A percentile compares a stretch with the other conserved stretches of the same genome.
phyloP scores from a whole-genome alignment of 129 eudicot species.

The Pittosporum tobira region DNA sequence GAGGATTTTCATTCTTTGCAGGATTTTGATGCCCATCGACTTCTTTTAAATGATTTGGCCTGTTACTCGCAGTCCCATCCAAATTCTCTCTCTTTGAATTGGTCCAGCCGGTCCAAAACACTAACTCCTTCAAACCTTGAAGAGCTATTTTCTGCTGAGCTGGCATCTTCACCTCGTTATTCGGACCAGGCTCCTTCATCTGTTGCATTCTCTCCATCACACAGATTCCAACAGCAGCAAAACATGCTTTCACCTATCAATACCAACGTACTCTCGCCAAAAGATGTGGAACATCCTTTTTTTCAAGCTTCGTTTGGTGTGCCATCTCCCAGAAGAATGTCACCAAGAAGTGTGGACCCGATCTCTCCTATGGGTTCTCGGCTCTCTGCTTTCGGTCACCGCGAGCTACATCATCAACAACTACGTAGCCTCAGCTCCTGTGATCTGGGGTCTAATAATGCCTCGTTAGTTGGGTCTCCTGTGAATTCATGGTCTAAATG shows the following conservation, averaged over 20 bases:
- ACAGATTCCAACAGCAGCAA: conserved; percentile 89
- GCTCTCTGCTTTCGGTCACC: conserved; percentile 48
- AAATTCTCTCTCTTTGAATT: conserved; percentile 48
- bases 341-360: conserved; percentile 75
- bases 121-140: conserved; percentile 87
- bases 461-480: conserved; percentile 52
- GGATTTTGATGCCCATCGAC: conserved; percentile 57
- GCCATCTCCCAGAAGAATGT: conserved; percentile 61
- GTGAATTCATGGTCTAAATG: conserved; percentile 52
- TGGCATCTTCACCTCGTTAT: conserved; percentile 63
- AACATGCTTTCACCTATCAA: conserved; percentile 78
- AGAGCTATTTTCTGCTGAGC: conserved; percentile 67
- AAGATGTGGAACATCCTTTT: conserved; percentile 49
- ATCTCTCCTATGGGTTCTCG: conserved; percentile 60
- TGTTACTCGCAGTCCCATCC: conserved; percentile 55
- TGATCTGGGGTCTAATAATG: conserved; percentile 49
- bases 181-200: conserved; percentile 48
- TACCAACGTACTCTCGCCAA: conserved; percentile 63
- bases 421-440: conserved; percentile 67
- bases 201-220: conserved; percentile 72
- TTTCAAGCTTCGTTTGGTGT: conserved; percentile 66
- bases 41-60: conserved; percentile 43
- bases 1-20: conserved; percentile 58
- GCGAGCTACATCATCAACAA: conserved; percentile 62
- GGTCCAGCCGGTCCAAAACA: conserved; percentile 44